phyloP scores from a whole-genome alignment of 495 filamentous ascomycete genomes.

The Poronia punctata region DNA sequence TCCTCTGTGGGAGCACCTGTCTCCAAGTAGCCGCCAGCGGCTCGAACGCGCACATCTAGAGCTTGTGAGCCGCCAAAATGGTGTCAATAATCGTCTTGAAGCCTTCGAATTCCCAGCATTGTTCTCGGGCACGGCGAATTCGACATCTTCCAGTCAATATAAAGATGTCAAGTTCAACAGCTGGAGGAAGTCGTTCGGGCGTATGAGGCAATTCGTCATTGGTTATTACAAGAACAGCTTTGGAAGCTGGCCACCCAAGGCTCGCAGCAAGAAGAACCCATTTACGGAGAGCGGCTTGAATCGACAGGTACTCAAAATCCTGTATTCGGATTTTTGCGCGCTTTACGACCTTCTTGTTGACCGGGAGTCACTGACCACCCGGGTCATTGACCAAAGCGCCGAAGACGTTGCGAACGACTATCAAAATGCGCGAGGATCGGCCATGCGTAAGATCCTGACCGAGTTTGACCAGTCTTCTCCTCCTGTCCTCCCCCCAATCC shows the following conservation, averaged over 20 bases:
- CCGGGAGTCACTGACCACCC: constrained; percentile 52
- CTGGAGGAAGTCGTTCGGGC: constrained; percentile 68
- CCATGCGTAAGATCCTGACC: constrained; percentile 64
- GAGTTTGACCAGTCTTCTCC: constrained; percentile 86
- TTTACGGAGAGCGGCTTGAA: constrained; percentile 84
- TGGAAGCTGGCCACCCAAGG: constrained; percentile 92
- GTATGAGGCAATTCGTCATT: constrained; percentile 68
- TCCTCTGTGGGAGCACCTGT: constrained; percentile 62
- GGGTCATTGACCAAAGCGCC: constrained; percentile 47
- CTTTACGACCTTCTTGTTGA: constrained; percentile 89
- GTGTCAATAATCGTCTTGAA: constrained; percentile 60
- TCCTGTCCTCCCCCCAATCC: constrained; percentile 84
- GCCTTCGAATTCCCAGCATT: constrained; percentile 85
- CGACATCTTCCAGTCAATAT: constrained; percentile 62
- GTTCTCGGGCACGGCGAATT: constrained; percentile 82
- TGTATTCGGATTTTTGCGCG: constrained; percentile 80
- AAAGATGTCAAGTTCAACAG: constrained; percentile 73
- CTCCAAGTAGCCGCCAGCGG: constrained; percentile 62
- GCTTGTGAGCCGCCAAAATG: constrained; percentile 59
- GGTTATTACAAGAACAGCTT: constrained; percentile 75
- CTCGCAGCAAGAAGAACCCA: constrained; percentile 82
- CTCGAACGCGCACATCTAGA: constrained; percentile 78
- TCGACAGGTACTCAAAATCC: constrained; percentile 66
- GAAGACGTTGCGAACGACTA: constrained; percentile 27
- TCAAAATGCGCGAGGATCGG: constrained; percentile 37